Percentiles rank a stretch among this genome's conserved stretches.
phyloP scores from a whole-genome alignment of 768 basidiomycete species.

The Piloderma croceum region DNA sequence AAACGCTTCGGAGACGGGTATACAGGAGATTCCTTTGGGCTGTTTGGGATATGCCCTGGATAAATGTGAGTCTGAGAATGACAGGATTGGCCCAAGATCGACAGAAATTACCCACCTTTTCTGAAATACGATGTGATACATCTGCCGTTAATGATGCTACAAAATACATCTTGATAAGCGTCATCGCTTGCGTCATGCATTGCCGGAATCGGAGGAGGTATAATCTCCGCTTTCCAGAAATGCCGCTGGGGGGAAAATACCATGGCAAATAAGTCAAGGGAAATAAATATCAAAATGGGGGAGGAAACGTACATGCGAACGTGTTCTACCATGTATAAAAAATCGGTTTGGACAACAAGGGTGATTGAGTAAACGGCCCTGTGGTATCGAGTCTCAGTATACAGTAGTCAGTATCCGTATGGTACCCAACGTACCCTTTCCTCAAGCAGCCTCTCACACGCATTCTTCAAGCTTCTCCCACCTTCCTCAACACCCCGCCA shows the following conservation, averaged over 20 bases:
- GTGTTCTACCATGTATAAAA: constrained; percentile 92
- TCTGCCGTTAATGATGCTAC: constrained; percentile 79
- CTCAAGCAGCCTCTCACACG: constrained; percentile 83
- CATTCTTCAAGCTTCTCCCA: constrained; percentile 85
- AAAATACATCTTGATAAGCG: constrained; percentile 95
- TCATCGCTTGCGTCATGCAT: constrained; percentile 97
- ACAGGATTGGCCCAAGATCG: background rate
- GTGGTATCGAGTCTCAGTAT: too few relatives aligned
- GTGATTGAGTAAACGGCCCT: constrained; percentile 75
- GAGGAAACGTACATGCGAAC: constrained; percentile 93
- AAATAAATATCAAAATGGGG: constrained; percentile 34
- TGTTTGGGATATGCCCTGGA: constrained; percentile 69
- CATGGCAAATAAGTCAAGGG: background rate
- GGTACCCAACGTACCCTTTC: constrained; percentile 64
- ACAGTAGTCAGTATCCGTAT: background rate
- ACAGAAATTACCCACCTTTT: constrained; percentile 68
- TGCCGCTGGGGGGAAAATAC: constrained; percentile 60
- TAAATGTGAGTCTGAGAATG: constrained; percentile 1
- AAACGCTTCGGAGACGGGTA: constrained; percentile 74
- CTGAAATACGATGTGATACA: constrained; percentile 65
- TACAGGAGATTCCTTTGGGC: constrained; percentile 85
- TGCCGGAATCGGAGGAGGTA: constrained; percentile 97
- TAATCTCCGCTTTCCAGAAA: constrained; percentile 86
- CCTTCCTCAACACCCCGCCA: constrained; percentile 89
- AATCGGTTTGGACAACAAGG: constrained; percentile 92